Evolutionary conservation across 2,329 filamentous ascomycete species (phyloP), one percentile per base, ranked within the genome.

Genomic region (Diaporthe eres): DNA sequence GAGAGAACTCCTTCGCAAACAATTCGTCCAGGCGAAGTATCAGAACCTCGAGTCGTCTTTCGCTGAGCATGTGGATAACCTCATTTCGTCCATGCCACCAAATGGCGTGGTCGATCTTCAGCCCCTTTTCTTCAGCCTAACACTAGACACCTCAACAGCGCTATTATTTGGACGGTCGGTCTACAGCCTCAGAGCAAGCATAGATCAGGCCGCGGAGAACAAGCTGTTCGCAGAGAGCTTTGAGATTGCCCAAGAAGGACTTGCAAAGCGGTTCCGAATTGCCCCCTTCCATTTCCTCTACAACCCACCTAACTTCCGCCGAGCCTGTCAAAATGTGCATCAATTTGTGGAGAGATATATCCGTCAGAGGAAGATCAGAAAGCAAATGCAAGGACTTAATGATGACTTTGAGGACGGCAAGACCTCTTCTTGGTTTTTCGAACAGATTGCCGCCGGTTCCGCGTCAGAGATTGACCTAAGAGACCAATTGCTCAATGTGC

Each of bases 1-100:
- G 0, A 79, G 83, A 5, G 79, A 81, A 22, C 80, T 83, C 4
- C 77, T 84, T 15, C 77, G 82, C 1, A 82, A 81, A 9, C 82
- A 83, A 42, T 81, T 84, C 34, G 75, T 75, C 17, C 19, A 10
- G 3, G 42, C 28, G 19, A 65, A 65, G 61, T 65, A 65, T 34
- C 61, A 65, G 22, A 22, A 65, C 6, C 61, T 65, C 6, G 42
- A 65, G 17, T 6, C 25, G 15, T 49, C 42, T 15, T 65, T 65
- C 28, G 22, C 9, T 3, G 42, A 65, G 44, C 61, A 65, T n/a
- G 61, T 49, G 7, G 61, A 34, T 6, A 34, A 65, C 44, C 61
- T 65, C 22, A 31, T 65, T 10, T 19, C 10, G 7, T n/a, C 25
- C 28, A 61, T 68, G 8, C 51, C 71, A 42, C 4, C 28, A 15